Percentiles rank a stretch among this genome's conserved stretches.
These are phyloP conservation scores for Colletotrichum simmondsii DNA, from an alignment of 2,329 filamentous ascomycete genomes.

Conservation along the genomic window DNA sequence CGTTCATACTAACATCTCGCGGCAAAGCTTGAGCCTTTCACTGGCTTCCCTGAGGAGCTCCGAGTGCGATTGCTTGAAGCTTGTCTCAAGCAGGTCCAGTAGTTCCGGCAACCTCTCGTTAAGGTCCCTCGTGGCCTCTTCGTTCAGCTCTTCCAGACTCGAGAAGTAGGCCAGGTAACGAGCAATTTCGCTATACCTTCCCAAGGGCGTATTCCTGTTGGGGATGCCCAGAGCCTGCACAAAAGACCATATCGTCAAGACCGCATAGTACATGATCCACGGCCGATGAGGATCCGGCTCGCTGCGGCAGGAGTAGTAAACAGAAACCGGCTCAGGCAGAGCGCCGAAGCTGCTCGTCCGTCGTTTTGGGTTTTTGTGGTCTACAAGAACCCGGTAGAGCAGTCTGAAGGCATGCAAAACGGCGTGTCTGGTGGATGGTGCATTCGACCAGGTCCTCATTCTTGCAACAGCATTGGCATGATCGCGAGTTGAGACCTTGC, in stretches of 20 bases:
- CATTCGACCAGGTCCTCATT: conserved; percentile 84
- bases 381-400: conserved; percentile 78
- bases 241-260: conserved; percentile 88
- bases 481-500: conserved; percentile 81
- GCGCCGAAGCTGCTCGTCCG: conserved; percentile 34
- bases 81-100: conserved; percentile 54
- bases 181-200: conserved; percentile 46
- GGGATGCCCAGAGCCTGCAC: conserved; percentile 76
- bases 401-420: conserved; percentile 88
- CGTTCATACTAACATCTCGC: conserved; percentile 56
- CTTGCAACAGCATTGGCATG: conserved; percentile 77
- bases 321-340: conserved; percentile 46
- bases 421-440: conserved; percentile 80
- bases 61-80: conserved; percentile 58
- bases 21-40: conserved; percentile 76
- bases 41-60: conserved; percentile 85
- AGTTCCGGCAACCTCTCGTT: conserved; percentile 64
- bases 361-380: conserved; percentile 51
- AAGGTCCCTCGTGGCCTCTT: conserved; percentile 73
- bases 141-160: conserved; percentile 74
- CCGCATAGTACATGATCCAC: conserved; percentile 91
- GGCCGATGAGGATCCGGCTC: conserved; percentile 87
- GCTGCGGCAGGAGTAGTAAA: conserved; percentile 77
- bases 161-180: conserved; percentile 72
- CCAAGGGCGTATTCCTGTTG: conserved; percentile 21